Conservation (phyloP, 805 yeast species). For the Ogataea chonburiensis region DNA sequence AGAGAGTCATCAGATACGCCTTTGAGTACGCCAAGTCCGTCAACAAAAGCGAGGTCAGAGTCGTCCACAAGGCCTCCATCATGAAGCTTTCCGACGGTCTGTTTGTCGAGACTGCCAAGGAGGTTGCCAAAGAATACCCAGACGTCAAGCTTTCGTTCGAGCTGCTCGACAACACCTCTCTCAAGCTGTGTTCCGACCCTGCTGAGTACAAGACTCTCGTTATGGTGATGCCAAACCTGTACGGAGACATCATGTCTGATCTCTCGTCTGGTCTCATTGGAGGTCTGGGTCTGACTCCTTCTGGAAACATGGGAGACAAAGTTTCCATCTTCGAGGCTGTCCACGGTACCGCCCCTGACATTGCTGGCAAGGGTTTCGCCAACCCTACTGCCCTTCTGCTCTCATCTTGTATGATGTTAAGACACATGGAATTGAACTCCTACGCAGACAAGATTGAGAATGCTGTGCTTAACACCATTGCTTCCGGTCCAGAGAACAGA, state of each 20-base stretch:
- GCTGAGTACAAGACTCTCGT: slow-evolving; percentile 82
- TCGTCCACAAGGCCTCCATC: slow-evolving; percentile 97
- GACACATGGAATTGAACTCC: slow-evolving; percentile 89
- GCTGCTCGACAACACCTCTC: slow-evolving; percentile 92
- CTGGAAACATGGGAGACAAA: slow-evolving; percentile 98
- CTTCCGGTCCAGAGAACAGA: slow-evolving; percentile 94
- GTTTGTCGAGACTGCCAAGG: slow-evolving; percentile 88
- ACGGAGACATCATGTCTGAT: slow-evolving; percentile 99
- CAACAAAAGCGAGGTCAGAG: slow-evolving; percentile 83
- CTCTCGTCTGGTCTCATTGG: slow-evolving; percentile 97
- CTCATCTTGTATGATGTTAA: slow-evolving; percentile 98
- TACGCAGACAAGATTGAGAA: slow-evolving; percentile 83
- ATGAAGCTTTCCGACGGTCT: slow-evolving; percentile 98
- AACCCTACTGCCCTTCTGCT: slow-evolving; percentile 97
- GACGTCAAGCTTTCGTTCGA: slow-evolving; percentile 81
- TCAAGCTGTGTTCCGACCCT: slow-evolving; percentile 89
- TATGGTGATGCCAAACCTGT: slow-evolving; percentile 96
- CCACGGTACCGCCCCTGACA: slow-evolving; percentile 99
- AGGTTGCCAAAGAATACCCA: slow-evolving; percentile 88
- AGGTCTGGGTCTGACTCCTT: slow-evolving; percentile 97
- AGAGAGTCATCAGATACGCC: slow-evolving; percentile 94
- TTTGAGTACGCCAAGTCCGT: slow-evolving; percentile 92
- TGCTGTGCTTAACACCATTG: slow-evolving; percentile 87
- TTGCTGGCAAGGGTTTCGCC: slow-evolving; percentile 98
- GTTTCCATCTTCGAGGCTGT: slow-evolving; percentile 99